These are phyloP conservation scores for Nicotiana paniculata DNA, from an alignment of 257 asterid species.

Conservation along the genomic window DNA sequence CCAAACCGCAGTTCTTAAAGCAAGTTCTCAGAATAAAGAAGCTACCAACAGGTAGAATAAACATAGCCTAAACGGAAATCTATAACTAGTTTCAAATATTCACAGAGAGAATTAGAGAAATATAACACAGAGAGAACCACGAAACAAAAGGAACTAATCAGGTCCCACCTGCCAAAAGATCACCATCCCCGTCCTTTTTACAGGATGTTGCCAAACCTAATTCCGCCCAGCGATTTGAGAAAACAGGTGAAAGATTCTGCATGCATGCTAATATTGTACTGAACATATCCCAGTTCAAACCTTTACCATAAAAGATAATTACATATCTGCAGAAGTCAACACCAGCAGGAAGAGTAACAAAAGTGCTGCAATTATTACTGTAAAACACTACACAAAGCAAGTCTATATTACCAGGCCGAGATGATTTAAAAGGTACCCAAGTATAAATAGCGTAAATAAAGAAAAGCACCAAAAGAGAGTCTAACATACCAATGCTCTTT, in stretches of 20 bases:
- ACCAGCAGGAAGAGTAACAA: not conserved
- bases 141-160: not conserved
- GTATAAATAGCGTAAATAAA: not conserved
- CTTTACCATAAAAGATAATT: not conserved
- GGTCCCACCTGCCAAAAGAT: conserved; percentile 1
- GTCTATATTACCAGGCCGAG: not conserved
- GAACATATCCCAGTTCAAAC: not conserved
- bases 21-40: not conserved
- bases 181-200: not conserved
- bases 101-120: not conserved
- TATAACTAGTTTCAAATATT: not conserved
- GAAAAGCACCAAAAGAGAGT: not conserved
- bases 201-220: not conserved
- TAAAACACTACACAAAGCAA: not conserved
- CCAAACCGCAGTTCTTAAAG: not conserved
- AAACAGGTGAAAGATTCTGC: not conserved
- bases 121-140: not conserved
- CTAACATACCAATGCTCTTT: not conserved
- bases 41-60: conserved; percentile 3
- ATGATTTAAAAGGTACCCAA: not conserved
- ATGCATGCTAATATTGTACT: not conserved
- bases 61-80: not conserved
- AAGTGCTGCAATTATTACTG: not conserved
- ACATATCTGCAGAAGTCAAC: not conserved
- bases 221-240: not conserved